A percentile compares a stretch with the other conserved stretches of the same genome.
These are phyloP conservation scores for Prunus yedoensis DNA, from an alignment of 331 rosid species.

Conservation along the genomic window DNA sequence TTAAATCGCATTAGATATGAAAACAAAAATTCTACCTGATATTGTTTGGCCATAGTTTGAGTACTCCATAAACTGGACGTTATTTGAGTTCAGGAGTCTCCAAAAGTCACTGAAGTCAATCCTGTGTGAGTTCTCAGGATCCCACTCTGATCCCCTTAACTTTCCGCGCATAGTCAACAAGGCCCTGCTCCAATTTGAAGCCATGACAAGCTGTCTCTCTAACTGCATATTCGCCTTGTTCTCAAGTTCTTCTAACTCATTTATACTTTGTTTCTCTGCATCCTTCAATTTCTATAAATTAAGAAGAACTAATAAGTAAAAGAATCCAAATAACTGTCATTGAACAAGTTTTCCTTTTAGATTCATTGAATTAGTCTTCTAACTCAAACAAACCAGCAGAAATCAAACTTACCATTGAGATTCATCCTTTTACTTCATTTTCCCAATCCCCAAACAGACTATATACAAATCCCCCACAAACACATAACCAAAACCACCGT, in stretches of 20 bases:
- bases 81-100: slow-evolving; percentile 74
- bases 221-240: slow-evolving; percentile 76
- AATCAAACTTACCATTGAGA: not conserved
- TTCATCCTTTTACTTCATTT: not conserved
- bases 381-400: not conserved
- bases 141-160: slow-evolving; percentile 90
- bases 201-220: slow-evolving; percentile 98
- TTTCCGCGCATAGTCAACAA: slow-evolving; percentile 73
- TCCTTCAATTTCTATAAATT: slow-evolving; percentile 71
- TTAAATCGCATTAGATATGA: not conserved
- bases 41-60: slow-evolving; percentile 85
- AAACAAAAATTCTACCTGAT: slow-evolving; percentile 56
- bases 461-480: not conserved
- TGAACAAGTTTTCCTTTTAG: not conserved
- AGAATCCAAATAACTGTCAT: not conserved
- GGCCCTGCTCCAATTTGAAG: slow-evolving; percentile 82
- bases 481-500: not conserved
- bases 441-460: not conserved
- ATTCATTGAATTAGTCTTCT: too few relatives aligned
- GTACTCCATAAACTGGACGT: slow-evolving; percentile 82
- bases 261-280: slow-evolving; percentile 61
- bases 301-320: not conserved
- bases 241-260: slow-evolving; percentile 73
- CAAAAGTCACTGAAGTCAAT: slow-evolving; percentile 78
- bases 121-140: slow-evolving; percentile 86